These are phyloP conservation scores for Vitis amurensis DNA, from an alignment of 164 flowering plant species.

Conservation along the genomic window DNA sequence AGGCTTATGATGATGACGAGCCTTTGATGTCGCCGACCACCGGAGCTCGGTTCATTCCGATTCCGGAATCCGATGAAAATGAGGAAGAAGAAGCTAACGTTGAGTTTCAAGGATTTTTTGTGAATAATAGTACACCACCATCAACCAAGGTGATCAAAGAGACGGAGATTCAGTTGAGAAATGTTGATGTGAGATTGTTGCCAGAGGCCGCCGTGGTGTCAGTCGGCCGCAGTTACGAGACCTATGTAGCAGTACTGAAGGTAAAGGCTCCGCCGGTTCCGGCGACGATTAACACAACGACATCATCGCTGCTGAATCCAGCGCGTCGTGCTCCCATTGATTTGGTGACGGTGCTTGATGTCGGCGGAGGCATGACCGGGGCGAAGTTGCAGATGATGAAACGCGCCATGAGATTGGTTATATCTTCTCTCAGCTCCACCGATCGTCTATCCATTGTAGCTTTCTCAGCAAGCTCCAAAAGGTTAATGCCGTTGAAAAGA, in stretches of 20 bases:
- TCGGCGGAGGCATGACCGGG: slow-evolving; percentile 51
- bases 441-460: slow-evolving; percentile 75
- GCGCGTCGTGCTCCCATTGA: slow-evolving; percentile 72
- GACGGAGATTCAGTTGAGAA: slow-evolving; percentile 7
- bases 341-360: slow-evolving; percentile 72
- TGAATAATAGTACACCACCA: slow-evolving; percentile 19
- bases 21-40: slow-evolving; percentile 57
- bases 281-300: background rate
- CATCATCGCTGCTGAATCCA: slow-evolving; percentile 27
- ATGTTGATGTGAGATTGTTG: slow-evolving; percentile 42
- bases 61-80: slow-evolving; percentile 73
- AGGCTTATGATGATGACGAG: slow-evolving; percentile 77
- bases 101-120: slow-evolving; percentile 82
- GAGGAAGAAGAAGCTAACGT: slow-evolving; percentile 35
- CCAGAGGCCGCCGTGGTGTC: slow-evolving; percentile 73
- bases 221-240: slow-evolving; percentile 49
- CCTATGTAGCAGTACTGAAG: slow-evolving; percentile 57
- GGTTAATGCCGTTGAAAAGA: slow-evolving; percentile 24
- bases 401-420: slow-evolving; percentile 62
- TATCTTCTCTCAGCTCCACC: slow-evolving; percentile 58
- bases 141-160: slow-evolving; percentile 2
- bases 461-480: slow-evolving; percentile 34
- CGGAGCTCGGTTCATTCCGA: slow-evolving; percentile 49
- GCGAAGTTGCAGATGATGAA: slow-evolving; percentile 55
- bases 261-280: slow-evolving; percentile 58